phyloP scores from a whole-genome alignment of 345 rosid species.

The Gossypium longicalyx region DNA sequence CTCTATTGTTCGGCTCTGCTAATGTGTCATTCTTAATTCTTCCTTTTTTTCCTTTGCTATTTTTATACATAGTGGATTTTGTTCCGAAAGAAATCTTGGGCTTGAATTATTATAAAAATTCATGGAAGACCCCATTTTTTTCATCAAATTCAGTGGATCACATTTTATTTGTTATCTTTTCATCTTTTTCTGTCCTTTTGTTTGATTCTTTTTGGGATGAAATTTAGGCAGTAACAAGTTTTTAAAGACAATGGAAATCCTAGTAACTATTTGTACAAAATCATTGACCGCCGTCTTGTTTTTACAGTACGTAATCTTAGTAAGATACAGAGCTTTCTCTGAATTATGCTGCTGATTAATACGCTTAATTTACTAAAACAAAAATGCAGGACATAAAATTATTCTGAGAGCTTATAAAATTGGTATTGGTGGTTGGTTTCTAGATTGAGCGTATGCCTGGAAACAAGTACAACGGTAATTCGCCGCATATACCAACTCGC shows the following conservation, averaged over 20 bases:
- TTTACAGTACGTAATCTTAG: neutral
- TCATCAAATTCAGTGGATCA: slow-evolving; percentile 53
- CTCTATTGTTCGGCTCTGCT: slow-evolving; percentile 1
- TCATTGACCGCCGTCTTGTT: slow-evolving; percentile 5
- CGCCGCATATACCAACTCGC: slow-evolving; percentile 53
- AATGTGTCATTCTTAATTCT: neutral
- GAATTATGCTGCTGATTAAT: slow-evolving; percentile 18
- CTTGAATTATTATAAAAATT: slow-evolving; percentile 17
- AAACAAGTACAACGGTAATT: slow-evolving; percentile 66
- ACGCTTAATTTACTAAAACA: slow-evolving; percentile 22
- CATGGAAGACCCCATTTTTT: slow-evolving; percentile 29
- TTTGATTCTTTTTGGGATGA: slow-evolving; percentile 18
- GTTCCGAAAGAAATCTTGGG: slow-evolving; percentile 3
- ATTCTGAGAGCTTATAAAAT: slow-evolving; percentile 27
- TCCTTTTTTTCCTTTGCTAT: neutral
- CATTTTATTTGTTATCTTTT: slow-evolving; percentile 38
- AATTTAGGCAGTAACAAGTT: neutral
- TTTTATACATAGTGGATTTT: neutral
- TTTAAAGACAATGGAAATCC: slow-evolving; percentile 26
- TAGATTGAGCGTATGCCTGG: slow-evolving; percentile 86
- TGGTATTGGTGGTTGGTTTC: slow-evolving; percentile 30
- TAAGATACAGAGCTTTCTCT: slow-evolving; percentile 26
- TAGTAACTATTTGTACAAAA: slow-evolving; percentile 22
- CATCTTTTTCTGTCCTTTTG: slow-evolving; percentile 26
- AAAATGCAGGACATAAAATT: slow-evolving; percentile 51